These are phyloP conservation scores for Zangia roseola DNA, from an alignment of 768 basidiomycete genomes.

Conservation along the genomic window DNA sequence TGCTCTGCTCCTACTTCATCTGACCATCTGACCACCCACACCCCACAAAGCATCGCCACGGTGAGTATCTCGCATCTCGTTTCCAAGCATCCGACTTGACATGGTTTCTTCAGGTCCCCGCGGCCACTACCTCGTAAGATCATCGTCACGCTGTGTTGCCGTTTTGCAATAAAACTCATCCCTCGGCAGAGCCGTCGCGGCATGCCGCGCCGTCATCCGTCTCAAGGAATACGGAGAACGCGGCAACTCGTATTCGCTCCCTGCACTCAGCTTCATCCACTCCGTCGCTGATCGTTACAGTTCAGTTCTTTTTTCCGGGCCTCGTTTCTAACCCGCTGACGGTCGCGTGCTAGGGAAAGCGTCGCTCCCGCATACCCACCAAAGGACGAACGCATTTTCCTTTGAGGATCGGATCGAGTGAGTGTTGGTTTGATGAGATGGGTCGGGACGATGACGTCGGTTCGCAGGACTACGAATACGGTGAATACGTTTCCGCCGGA, in stretches of 20 bases:
- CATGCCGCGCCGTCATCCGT: slow-evolving; percentile 66
- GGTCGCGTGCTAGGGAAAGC: slow-evolving; percentile 12
- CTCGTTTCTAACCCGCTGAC: neutral
- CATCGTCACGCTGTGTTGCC: neutral
- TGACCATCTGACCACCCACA: slow-evolving; percentile 6
- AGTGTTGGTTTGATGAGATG: neutral
- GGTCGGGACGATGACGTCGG: neutral
- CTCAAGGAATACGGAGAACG: slow-evolving; percentile 52
- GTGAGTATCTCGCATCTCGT: slow-evolving; percentile 5
- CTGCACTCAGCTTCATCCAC: slow-evolving; percentile 23
- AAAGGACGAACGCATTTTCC: slow-evolving; percentile 9
- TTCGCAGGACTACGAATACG: slow-evolving; percentile 5
- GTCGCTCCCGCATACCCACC: slow-evolving; percentile 6
- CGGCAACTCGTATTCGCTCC: slow-evolving; percentile 12
- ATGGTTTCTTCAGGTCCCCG: slow-evolving; percentile 47
- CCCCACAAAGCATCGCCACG: slow-evolving; percentile 20
- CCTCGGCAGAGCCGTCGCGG: slow-evolving; percentile 37
- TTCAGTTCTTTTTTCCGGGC: neutral
- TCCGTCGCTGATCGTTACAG: slow-evolving; percentile 20
- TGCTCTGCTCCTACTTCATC: neutral
- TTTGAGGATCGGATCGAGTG: slow-evolving; percentile 20
- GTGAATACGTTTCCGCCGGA: slow-evolving; percentile 1
- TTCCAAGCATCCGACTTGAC: neutral
- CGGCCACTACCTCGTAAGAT: slow-evolving; percentile 62
- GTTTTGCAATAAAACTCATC: slow-evolving; percentile 1